Conservation (phyloP, 1,139 yeast genomes). For the Oligophagozyma castellii region DNA sequence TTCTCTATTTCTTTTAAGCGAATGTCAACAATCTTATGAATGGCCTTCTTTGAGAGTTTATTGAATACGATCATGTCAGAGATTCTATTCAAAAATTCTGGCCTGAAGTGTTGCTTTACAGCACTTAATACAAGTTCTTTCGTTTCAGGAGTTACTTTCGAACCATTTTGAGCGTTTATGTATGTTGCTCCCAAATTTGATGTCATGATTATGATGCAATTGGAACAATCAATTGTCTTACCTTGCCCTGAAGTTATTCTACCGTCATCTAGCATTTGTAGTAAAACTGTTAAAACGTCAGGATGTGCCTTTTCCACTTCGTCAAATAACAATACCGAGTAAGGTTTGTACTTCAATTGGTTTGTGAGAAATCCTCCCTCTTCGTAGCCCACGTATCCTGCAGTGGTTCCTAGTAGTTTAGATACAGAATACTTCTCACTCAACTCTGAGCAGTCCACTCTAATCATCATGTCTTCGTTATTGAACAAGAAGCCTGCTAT, state of each 20-base stretch:
- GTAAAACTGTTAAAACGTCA: slow-evolving; percentile 79
- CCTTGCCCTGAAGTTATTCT: slow-evolving; percentile 91
- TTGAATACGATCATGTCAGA: slow-evolving; percentile 87
- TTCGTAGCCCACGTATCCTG: slow-evolving; percentile 96
- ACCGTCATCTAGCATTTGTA: slow-evolving; percentile 93
- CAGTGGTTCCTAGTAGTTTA: slow-evolving; percentile 91
- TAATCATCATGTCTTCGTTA: slow-evolving; percentile 90
- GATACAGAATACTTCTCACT: slow-evolving; percentile 94
- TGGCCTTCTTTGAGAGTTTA: slow-evolving; percentile 81
- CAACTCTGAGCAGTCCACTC: slow-evolving; percentile 95
- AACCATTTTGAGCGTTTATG: slow-evolving; percentile 53
- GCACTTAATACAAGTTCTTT: slow-evolving; percentile 70
- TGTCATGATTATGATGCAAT: slow-evolving; percentile 88
- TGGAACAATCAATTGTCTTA: slow-evolving; percentile 82
- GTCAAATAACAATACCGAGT: slow-evolving; percentile 86
- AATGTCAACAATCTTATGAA: slow-evolving; percentile 78
- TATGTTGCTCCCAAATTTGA: slow-evolving; percentile 93
- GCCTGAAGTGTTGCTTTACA: slow-evolving; percentile 87
- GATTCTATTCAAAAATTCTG: slow-evolving; percentile 93
- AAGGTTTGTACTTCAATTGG: slow-evolving; percentile 81
- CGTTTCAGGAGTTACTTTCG: slow-evolving; percentile 53
- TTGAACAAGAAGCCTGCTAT: slow-evolving; percentile 91
- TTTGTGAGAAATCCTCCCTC: slow-evolving; percentile 96
- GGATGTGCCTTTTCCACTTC: slow-evolving; percentile 99
- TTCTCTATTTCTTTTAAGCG: slow-evolving; percentile 73